Conservation (phyloP, 495 filamentous ascomycete species). For the Amphirosellinia nigrospora region DNA sequence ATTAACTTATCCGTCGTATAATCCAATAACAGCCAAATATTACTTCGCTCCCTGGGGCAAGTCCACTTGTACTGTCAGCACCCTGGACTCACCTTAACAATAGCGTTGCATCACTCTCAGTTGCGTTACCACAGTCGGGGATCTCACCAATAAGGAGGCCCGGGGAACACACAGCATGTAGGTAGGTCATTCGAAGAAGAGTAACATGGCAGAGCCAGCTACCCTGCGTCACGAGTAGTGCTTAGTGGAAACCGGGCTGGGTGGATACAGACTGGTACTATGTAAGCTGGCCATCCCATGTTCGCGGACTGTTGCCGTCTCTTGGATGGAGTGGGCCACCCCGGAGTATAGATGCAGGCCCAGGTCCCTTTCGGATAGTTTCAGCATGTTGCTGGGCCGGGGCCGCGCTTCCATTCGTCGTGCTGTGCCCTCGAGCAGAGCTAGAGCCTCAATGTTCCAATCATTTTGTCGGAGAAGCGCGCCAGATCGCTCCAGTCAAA, state of each 20-base stretch:
- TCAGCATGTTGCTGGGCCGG: slow-evolving; percentile 6
- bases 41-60: slow-evolving; percentile 3
- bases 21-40: background rate
- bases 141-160: background rate
- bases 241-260: slow-evolving; percentile 6
- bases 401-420: slow-evolving; percentile 12
- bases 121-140: background rate
- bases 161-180: background rate
- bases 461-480: slow-evolving; percentile 2
- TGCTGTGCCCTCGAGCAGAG: slow-evolving; percentile 1
- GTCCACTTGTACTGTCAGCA: slow-evolving; percentile 1
- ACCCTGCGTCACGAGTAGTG: slow-evolving; percentile 2
- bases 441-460: slow-evolving; percentile 17
- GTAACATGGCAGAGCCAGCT: slow-evolving; percentile 2
- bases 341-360: slow-evolving; percentile 18
- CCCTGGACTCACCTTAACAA: background rate
- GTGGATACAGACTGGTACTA: slow-evolving; percentile 18
- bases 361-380: slow-evolving; percentile 8
- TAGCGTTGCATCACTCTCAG: slow-evolving; percentile 14
- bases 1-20: background rate
- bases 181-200: slow-evolving; percentile 1
- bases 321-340: slow-evolving; percentile 30
- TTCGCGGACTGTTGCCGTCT: slow-evolving; percentile 40
- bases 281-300: slow-evolving; percentile 32
- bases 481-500: slow-evolving; percentile 1